These are phyloP conservation scores for Xylaria sp. DNA, from an alignment of 2,329 filamentous ascomycete genomes.

Conservation along the genomic window DNA sequence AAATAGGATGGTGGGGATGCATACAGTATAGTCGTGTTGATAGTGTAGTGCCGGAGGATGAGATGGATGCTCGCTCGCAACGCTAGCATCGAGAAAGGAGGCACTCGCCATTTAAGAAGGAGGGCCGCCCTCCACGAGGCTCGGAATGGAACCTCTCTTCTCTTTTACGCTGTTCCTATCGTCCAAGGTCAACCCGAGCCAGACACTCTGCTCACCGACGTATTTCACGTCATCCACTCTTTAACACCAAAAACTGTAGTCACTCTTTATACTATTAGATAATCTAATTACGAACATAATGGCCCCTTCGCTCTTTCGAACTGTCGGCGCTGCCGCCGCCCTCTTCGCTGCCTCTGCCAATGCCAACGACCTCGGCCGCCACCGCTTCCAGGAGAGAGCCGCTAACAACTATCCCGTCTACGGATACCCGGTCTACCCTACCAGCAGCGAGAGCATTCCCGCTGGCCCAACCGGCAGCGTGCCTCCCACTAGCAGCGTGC, in stretches of 20 bases:
- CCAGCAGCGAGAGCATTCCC: slow-evolving; percentile 6
- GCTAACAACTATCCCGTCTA: slow-evolving; percentile 31
- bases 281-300: slow-evolving; percentile 50
- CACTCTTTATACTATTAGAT: slow-evolving; percentile 43
- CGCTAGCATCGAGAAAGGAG: slow-evolving; percentile 29
- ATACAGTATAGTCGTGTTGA: slow-evolving; percentile 10
- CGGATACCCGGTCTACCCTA: slow-evolving; percentile 28
- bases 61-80: not conserved
- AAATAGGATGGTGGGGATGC: slow-evolving; percentile 29
- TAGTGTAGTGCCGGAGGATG: slow-evolving; percentile 10
- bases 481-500: slow-evolving; percentile 10
- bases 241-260: slow-evolving; percentile 45
- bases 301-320: slow-evolving; percentile 55
- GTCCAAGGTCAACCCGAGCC: slow-evolving; percentile 46
- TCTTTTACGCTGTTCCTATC: slow-evolving; percentile 40
- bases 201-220: slow-evolving; percentile 55
- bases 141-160: slow-evolving; percentile 22
- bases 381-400: slow-evolving; percentile 14
- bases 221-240: slow-evolving; percentile 59
- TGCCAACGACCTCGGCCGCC: slow-evolving; percentile 17
- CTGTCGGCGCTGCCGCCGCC: slow-evolving; percentile 52
- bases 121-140: slow-evolving; percentile 14
- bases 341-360: slow-evolving; percentile 37
- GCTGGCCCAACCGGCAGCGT: slow-evolving; percentile 16
- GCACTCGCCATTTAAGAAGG: slow-evolving; percentile 31